phyloP scores from a whole-genome alignment of 345 rosid genomes.

The Salix koriyanagi region DNA sequence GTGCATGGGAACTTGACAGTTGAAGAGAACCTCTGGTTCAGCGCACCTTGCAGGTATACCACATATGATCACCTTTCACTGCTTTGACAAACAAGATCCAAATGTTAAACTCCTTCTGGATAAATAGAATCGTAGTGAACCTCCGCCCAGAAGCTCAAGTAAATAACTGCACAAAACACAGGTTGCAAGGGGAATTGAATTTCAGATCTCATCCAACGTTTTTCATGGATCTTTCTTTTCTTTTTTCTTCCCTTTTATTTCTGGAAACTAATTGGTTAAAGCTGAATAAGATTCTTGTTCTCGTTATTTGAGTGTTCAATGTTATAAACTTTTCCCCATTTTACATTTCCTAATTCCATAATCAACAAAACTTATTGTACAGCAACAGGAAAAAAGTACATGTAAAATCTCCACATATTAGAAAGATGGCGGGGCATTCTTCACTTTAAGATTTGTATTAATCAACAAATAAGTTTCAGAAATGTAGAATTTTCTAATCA shows the following conservation, averaged over 20 bases:
- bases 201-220: not conserved
- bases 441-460: not conserved
- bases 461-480: not conserved
- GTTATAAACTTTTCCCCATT: no score
- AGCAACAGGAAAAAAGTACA: not conserved
- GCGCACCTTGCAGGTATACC: slow-evolving; percentile 73
- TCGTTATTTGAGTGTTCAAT: not conserved
- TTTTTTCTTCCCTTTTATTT: no score
- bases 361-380: no score
- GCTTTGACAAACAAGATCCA: not conserved
- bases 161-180: slow-evolving; percentile 51
- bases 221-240: not conserved
- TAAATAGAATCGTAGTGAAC: slow-evolving; percentile 94
- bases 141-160: slow-evolving; percentile 94
- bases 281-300: not conserved
- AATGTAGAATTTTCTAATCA: slow-evolving; percentile 8
- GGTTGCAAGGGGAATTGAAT: not conserved
- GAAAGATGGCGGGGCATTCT: not conserved
- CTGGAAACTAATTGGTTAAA: not conserved
- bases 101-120: slow-evolving; percentile 66
- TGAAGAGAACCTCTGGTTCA: slow-evolving; percentile 94
- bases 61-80: not conserved
- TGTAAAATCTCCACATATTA: not conserved
- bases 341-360: not conserved
- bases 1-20: slow-evolving; percentile 91